Evolutionary conservation across 768 basidiomycete species (phyloP).

Genomic region (Trametes coccinea): DNA sequence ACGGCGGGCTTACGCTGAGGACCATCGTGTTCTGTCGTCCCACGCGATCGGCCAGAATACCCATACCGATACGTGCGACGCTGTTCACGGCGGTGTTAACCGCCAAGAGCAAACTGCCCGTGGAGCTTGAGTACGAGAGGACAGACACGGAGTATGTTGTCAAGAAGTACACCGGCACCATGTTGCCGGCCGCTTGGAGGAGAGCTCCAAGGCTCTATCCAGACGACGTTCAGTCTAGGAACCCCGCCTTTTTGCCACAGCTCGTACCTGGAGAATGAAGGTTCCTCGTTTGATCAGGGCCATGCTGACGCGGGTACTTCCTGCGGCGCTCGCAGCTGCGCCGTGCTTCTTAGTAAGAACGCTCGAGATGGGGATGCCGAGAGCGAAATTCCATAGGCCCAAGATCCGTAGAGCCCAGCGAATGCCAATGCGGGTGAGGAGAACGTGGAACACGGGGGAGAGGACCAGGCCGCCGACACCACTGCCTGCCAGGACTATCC

Average conservation of each 20-base stretch:
- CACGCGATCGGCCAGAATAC: conserved; percentile 41
- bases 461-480: conserved; percentile 47
- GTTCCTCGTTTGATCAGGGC: conserved; percentile 41
- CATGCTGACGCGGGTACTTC: conserved; percentile 35
- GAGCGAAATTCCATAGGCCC: conserved; percentile 41
- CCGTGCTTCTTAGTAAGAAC: conserved; percentile 35
- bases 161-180: conserved; percentile 46
- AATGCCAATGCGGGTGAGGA: conserved; percentile 39
- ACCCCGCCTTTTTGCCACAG: background rate
- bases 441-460: conserved; percentile 39
- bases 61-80: conserved; percentile 42
- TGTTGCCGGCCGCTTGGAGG: conserved; percentile 46
- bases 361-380: conserved; percentile 39
- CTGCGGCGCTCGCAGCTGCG: conserved; percentile 13
- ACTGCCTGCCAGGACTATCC: conserved; percentile 41
- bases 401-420: conserved; percentile 41
- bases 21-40: conserved; percentile 49
- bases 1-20: conserved; percentile 32
- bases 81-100: conserved; percentile 47
- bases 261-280: conserved; percentile 41
- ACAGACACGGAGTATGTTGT: conserved; percentile 44
- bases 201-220: conserved; percentile 41
- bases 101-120: conserved; percentile 41
- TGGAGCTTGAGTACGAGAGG: conserved; percentile 38
- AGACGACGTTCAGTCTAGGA: background rate